These are phyloP conservation scores for Antarctomyces pellizariae DNA, from an alignment of 495 filamentous ascomycete genomes.

Conservation along the genomic window DNA sequence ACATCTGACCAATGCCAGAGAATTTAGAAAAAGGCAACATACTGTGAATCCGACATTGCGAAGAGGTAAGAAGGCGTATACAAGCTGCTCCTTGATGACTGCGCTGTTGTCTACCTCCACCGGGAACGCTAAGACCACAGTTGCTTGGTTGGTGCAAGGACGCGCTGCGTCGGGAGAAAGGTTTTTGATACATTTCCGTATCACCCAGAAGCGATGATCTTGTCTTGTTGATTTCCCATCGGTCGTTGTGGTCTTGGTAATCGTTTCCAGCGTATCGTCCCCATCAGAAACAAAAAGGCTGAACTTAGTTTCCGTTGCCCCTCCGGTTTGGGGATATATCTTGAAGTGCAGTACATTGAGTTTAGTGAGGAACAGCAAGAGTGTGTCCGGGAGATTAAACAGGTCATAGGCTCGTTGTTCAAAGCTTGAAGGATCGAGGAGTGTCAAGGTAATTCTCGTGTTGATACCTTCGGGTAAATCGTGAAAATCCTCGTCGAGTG, in stretches of 20 bases:
- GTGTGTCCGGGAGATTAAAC: slow-evolving; percentile 4
- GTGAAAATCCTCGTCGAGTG: slow-evolving; percentile 14
- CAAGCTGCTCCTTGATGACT: slow-evolving; percentile 2
- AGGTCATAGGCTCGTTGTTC: too few species aligned
- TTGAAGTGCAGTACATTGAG: slow-evolving; percentile 1
- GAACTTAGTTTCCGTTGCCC: neutral
- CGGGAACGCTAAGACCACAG: slow-evolving; percentile 5
- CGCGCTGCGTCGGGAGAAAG: slow-evolving; percentile 1
- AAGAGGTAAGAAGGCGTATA: slow-evolving; percentile 5
- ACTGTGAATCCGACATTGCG: slow-evolving; percentile 3
- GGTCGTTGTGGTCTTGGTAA: neutral
- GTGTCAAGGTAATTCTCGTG: slow-evolving; percentile 4
- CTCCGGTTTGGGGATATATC: neutral
- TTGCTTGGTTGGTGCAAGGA: slow-evolving; percentile 1
- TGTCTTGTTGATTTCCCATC: neutral
- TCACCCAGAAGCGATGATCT: neutral
- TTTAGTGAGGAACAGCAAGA: slow-evolving; percentile 5
- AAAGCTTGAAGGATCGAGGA: slow-evolving; percentile 2
- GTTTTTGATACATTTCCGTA: slow-evolving; percentile 1
- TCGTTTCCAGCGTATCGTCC: neutral
- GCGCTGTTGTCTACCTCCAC: slow-evolving; percentile 1
- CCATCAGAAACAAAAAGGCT: neutral
- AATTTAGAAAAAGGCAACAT: slow-evolving; percentile 1
- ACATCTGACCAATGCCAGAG: too few species aligned
- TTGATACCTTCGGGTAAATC: slow-evolving; percentile 3